Evolutionary conservation across 2,329 filamentous ascomycete species (phyloP), one percentile per base, ranked within the genome.

Genomic region (Coniochaeta sp.): DNA sequence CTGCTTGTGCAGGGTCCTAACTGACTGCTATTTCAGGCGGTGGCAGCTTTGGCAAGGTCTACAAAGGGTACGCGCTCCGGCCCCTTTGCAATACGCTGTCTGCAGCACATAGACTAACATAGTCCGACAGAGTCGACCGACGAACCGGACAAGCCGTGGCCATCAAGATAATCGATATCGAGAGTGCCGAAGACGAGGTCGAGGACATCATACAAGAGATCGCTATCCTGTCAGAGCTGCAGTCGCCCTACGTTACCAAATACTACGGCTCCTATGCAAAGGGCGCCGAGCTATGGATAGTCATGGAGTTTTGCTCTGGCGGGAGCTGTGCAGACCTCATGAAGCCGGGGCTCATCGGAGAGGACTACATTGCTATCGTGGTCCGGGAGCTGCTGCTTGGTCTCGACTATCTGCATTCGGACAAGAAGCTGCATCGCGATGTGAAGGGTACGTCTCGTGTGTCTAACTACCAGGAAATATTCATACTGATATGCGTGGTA

Each of bases 181-280:
- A 99, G 76, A 97, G 95, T 77, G 95, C 95, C 70, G 95, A 99
- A 76, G 95, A 99, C 74, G 95, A 99, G 77, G 93, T 99, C 67
- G 95, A 98, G 78, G 95, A 99, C 76, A 99, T 99, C 69, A 97
- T 98, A 73, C 92, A 96, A 73, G 95, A 99, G 77, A 98, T 99
- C 67, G 92, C 93, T 66, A 98, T 99, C 68, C 82, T 99, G 60
- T 96, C 95, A 34, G 93, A 96, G 75, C 85, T 99, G 66, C 91
- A 96, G 76, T 98, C 93, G 19, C 92, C 92, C 19, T 96, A 96
- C 71, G 93, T 98, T 64, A 99, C 95, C 43, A 95, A 96, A 74
- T 99, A 99, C 79, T 92, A 96, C 77, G 95, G 95, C 66, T 97
- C 93, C 60, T 98, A 95, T 71, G 86, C 96, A 67, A 96, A 96